Percentiles rank a stretch among this genome's conserved stretches.
Evolutionary conservation across 805 yeast species (phyloP).

Genomic region (Saccharomycopsis sp.): DNA sequence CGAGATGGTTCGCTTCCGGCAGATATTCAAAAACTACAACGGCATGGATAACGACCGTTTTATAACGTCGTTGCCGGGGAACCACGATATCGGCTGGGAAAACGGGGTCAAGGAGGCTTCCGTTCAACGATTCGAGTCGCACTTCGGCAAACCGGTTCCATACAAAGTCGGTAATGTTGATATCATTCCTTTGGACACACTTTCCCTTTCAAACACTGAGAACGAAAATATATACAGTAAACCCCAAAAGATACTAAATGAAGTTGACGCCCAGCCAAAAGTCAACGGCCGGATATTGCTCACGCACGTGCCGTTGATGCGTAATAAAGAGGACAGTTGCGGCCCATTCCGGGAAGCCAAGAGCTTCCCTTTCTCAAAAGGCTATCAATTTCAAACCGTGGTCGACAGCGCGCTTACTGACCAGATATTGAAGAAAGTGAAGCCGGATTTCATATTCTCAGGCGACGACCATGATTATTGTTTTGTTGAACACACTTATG

Average conservation of each 20-base stretch:
- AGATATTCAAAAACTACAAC: slow-evolving; percentile 52
- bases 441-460: slow-evolving; percentile 68
- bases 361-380: slow-evolving; percentile 63
- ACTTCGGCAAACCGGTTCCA: slow-evolving; percentile 59
- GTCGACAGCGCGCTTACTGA: slow-evolving; percentile 54
- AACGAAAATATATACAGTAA: slow-evolving; percentile 37
- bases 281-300: slow-evolving; percentile 58
- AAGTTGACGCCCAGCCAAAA: slow-evolving; percentile 27
- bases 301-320: slow-evolving; percentile 81
- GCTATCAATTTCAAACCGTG: slow-evolving; percentile 86
- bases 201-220: slow-evolving; percentile 64
- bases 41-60: slow-evolving; percentile 33
- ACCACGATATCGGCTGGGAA: slow-evolving; percentile 95
- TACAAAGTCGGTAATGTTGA: slow-evolving; percentile 57
- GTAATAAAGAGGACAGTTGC: slow-evolving; percentile 60
- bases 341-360: slow-evolving; percentile 71
- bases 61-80: slow-evolving; percentile 64
- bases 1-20: slow-evolving; percentile 63
- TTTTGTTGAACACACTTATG: slow-evolving; percentile 50
- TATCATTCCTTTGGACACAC: slow-evolving; percentile 70
- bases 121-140: slow-evolving; percentile 54
- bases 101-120: slow-evolving; percentile 55
- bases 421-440: slow-evolving; percentile 46
- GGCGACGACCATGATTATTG: slow-evolving; percentile 99
- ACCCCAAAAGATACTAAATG: slow-evolving; percentile 47